Base-by-base conservation (phyloP, 805 yeast species). In the Lachancea sp. region DNA sequence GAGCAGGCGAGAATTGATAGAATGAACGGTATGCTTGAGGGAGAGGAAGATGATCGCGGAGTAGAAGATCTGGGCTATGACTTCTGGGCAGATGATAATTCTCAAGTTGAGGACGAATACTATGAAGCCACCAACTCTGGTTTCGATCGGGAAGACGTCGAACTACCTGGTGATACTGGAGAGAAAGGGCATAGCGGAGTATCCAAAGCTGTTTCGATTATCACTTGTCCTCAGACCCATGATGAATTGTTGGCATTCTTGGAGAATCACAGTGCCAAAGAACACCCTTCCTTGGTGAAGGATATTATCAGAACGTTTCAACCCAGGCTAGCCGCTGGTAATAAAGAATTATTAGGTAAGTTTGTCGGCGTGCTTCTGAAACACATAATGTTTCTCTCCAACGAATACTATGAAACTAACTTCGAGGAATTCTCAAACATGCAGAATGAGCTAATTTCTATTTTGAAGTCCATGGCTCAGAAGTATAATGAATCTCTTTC, bases 261-360 rank as follows among this genome's bases (percentile, higher is more conserved):
- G 3, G 54, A 60, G 11, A 55, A 54, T 2, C 45, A 63, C 20
- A 64, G 67, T 8, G 58, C 65, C 30, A 55, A 56, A 12, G 72
- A 75, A 23, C 75, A 76, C 13, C 60, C 74, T 15, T 58, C 62
- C 2, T 62, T 71, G 20, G 68, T 85, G 20, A 72, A 74, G 37
- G 71, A 72, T 42, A 72, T 88, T 30, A 63, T 84, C 42, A 71
- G 70, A 38, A 56, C 68, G 0, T 78, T 80, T 60, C 86, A 83
- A 47, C 95, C 97, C 11, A 77, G 80, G 46, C 68, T 84, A 39
- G 87, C 84, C 2, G 74, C 70, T 41, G 97, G 95, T 2, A 88
- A 90, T 60, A 87, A 85, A 55, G 83, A 78, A 45, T 80, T 74
- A 52, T 63, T 84, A 48, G 83, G 80, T 18, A 55, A 49, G 2